These are phyloP conservation scores for Termitomyces sp. DNA, from an alignment of 768 basidiomycete species.

Conservation along the genomic window DNA sequence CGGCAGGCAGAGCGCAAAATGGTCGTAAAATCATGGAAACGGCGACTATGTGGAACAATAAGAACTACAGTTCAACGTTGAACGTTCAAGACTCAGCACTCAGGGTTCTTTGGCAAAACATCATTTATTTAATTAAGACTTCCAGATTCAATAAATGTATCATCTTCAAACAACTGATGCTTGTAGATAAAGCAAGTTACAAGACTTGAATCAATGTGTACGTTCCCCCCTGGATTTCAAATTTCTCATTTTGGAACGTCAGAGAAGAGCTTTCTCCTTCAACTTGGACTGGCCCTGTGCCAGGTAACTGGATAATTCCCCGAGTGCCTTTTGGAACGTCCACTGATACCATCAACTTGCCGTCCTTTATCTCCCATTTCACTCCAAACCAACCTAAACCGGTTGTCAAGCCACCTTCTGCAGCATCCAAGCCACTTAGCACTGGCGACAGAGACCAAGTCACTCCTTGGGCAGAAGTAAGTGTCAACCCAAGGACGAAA, in stretches of 20 bases:
- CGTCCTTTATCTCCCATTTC: slow-evolving; percentile 24
- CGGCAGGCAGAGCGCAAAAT: slow-evolving; percentile 4
- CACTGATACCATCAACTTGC: slow-evolving; percentile 15
- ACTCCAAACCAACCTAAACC: slow-evolving; percentile 39
- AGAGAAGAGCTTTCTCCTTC: slow-evolving; percentile 4
- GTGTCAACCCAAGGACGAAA: slow-evolving; percentile 37
- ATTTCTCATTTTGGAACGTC: background rate
- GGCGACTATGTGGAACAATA: background rate
- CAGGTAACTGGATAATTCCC: slow-evolving; percentile 22
- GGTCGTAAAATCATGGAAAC: slow-evolving; percentile 18
- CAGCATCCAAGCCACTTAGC: slow-evolving; percentile 31
- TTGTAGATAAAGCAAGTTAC: background rate
- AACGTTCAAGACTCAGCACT: background rate
- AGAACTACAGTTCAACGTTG: background rate
- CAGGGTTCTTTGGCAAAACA: background rate
- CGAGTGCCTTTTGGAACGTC: slow-evolving; percentile 21
- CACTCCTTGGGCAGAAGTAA: slow-evolving; percentile 33
- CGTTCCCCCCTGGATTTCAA: slow-evolving; percentile 11
- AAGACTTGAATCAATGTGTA: slow-evolving; percentile 4
- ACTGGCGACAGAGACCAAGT: slow-evolving; percentile 40
- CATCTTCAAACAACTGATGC: background rate
- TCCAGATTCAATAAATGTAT: background rate
- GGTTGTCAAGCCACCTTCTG: slow-evolving; percentile 42
- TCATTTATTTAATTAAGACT: background rate
- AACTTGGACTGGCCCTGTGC: slow-evolving; percentile 16